phyloP scores from a whole-genome alignment of 1,139 yeast species.

The Debaryomyces subglobosus region DNA sequence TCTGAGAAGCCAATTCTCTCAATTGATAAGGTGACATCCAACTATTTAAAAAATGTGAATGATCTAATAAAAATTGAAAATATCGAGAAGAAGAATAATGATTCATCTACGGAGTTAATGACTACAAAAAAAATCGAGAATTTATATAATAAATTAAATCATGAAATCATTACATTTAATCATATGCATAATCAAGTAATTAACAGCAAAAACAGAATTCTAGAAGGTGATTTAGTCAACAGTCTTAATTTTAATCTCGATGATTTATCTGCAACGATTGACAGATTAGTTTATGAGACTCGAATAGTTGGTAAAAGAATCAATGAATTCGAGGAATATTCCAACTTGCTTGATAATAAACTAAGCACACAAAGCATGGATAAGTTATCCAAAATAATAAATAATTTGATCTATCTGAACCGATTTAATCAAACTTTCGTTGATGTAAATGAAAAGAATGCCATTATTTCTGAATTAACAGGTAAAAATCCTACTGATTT shows the following conservation, averaged over 20 bases:
- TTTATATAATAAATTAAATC: slow-evolving; percentile 33
- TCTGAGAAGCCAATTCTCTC: slow-evolving; percentile 19
- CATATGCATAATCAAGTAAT: slow-evolving; percentile 34
- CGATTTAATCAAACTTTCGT: slow-evolving; percentile 37
- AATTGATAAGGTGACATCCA: slow-evolving; percentile 27
- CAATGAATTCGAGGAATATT: slow-evolving; percentile 77
- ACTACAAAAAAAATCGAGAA: slow-evolving; percentile 24
- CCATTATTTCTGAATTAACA: slow-evolving; percentile 31
- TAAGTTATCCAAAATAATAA: slow-evolving; percentile 34
- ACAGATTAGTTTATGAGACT: slow-evolving; percentile 79
- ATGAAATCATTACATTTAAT: slow-evolving; percentile 35
- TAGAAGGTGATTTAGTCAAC: slow-evolving; percentile 34
- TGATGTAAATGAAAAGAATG: slow-evolving; percentile 32
- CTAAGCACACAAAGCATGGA: slow-evolving; percentile 31
- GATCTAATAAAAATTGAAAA: slow-evolving; percentile 25
- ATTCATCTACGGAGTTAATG: slow-evolving; percentile 5
- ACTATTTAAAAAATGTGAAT: slow-evolving; percentile 28
- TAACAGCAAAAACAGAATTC: slow-evolving; percentile 31
- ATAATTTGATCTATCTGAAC: slow-evolving; percentile 39
- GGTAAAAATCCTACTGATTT: slow-evolving; percentile 25
- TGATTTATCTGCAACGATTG: slow-evolving; percentile 71
- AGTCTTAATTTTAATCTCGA: slow-evolving; percentile 52
- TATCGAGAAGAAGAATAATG: slow-evolving; percentile 17
- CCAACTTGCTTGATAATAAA: slow-evolving; percentile 48
- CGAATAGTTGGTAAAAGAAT: slow-evolving; percentile 72